Base-by-base conservation (phyloP, 495 filamentous ascomycete species). In the Tricharina praecox region DNA sequence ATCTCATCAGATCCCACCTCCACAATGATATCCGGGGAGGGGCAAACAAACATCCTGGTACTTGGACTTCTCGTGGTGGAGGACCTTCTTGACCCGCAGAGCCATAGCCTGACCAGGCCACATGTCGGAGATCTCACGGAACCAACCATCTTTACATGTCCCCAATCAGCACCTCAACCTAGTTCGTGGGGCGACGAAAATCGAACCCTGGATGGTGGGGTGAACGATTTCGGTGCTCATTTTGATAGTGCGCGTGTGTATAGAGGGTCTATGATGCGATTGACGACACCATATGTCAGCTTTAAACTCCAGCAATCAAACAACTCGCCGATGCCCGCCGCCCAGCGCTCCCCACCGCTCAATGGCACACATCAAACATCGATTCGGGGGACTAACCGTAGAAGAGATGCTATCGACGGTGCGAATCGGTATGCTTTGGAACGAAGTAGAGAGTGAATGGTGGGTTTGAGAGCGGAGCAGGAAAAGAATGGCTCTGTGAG, bases 51-150 rank as follows among this genome's bases (percentile, higher is more conserved):
- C 87, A 62, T 96, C 90, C 69, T 99, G 90, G 70, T 94, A 99
- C 72, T 87, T 71, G 72, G 83, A 90, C 74, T 94, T 94, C 73
- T 99, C 92, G 70, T 94, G 87, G 71, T 96, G 92, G 45, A 99
- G 71, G 62, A 95, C 77, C 69, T 93, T 81, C 66, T 99, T 85
- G 64, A 99, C 88, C 70, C 83, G 87, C 63, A 99, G 78, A 53
- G 81, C 93, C 88, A 96, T 95, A 60, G 90, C 90, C 68, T 96
- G 92, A 59, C 90, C 90, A 40, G 90, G 90, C 90, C 92, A 99
- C 85, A 95, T 94, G 59, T 82, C 69, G 49, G 83, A 92, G 66
- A 93, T 79, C 68, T 96, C 92, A 63, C 85, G 85, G 79, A 96
- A 96, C 92, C 90, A 99, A 68, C 88, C 90, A 92, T 96, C 88